A percentile compares a stretch with the other conserved stretches of the same genome.
phyloP scores from a whole-genome alignment of 192 early-diverging fungal genomes.

The Spinellus fusiger region DNA sequence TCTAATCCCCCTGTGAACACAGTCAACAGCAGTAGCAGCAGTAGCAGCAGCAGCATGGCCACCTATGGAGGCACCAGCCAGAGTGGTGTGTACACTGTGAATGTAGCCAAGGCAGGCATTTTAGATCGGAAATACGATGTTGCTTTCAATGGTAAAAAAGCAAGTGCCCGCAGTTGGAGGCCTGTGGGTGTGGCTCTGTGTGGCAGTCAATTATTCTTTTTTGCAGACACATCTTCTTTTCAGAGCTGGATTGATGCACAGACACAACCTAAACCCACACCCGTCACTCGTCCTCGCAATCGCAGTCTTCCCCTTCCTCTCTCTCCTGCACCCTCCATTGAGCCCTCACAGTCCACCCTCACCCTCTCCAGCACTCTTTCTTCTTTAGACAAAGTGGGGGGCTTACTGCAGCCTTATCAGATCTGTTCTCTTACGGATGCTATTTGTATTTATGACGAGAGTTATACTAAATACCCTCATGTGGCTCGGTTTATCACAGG shows the following conservation, averaged over 20 bases:
- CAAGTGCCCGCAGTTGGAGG: conserved; percentile 64
- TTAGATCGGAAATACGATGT: conserved; percentile 70
- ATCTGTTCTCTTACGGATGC: conserved; percentile 59
- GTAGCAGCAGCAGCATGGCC: no score
- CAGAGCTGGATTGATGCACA: conserved; percentile 43
- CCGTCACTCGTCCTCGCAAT: background rate
- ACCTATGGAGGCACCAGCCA: background rate
- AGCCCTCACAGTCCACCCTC: conserved; percentile 3
- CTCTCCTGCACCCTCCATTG: conserved; percentile 7
- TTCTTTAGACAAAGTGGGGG: no score
- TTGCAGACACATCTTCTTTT: conserved; percentile 51
- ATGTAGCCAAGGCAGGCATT: conserved; percentile 61
- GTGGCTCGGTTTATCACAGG: conserved; percentile 69
- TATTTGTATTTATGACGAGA: conserved; percentile 61
- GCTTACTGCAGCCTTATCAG: conserved; percentile 22
- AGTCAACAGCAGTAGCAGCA: no score
- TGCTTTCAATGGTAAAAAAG: conserved; percentile 57
- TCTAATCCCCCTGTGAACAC: no score
- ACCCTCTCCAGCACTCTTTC: background rate
- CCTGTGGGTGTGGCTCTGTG: conserved; percentile 70
- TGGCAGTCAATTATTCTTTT: conserved; percentile 72
- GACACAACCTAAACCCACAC: no score
- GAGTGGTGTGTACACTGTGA: conserved; percentile 12
- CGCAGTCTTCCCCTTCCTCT: conserved; percentile 1
- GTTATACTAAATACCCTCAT: conserved; percentile 72